Percentiles rank a stretch among this genome's conserved stretches.
phyloP scores from a whole-genome alignment of 2,329 filamentous ascomycete species.

The Aspergillus floridensis region DNA sequence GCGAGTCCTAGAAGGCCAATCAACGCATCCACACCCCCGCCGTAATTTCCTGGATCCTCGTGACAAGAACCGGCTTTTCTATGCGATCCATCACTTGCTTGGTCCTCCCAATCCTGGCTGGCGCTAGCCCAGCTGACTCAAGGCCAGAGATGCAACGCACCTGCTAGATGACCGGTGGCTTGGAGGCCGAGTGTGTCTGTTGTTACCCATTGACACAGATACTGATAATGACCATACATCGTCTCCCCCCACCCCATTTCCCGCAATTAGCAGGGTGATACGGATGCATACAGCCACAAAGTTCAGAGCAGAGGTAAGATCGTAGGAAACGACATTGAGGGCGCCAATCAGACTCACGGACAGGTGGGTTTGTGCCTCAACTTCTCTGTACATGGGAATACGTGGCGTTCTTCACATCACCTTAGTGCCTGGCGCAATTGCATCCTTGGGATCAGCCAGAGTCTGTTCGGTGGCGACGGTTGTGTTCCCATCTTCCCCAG shows the following conservation, averaged over 20 bases:
- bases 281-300: conserved; percentile 11
- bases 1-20: conserved; percentile 11
- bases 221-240: background rate
- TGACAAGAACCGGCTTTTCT: conserved; percentile 6
- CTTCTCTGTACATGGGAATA: background rate
- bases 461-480: conserved; percentile 10
- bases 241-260: background rate
- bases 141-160: conserved; percentile 5
- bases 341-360: conserved; percentile 10
- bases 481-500: conserved; percentile 8
- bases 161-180: conserved; percentile 2
- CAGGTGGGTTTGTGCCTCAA: background rate
- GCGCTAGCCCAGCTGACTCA: background rate
- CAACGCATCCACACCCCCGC: conserved; percentile 9
- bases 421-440: conserved; percentile 7
- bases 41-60: conserved; percentile 14
- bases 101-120: background rate
- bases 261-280: conserved; percentile 10
- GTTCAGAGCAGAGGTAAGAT: conserved; percentile 5
- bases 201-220: background rate
- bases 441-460: conserved; percentile 11
- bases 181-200: background rate
- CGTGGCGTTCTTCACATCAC: conserved; percentile 16
- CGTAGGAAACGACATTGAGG: background rate
- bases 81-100: background rate